A percentile compares a stretch with the other conserved stretches of the same genome.
These are phyloP conservation scores for Trichomonascaceae sp. DNA, from an alignment of 1,139 yeast species.

Conservation along the genomic window DNA sequence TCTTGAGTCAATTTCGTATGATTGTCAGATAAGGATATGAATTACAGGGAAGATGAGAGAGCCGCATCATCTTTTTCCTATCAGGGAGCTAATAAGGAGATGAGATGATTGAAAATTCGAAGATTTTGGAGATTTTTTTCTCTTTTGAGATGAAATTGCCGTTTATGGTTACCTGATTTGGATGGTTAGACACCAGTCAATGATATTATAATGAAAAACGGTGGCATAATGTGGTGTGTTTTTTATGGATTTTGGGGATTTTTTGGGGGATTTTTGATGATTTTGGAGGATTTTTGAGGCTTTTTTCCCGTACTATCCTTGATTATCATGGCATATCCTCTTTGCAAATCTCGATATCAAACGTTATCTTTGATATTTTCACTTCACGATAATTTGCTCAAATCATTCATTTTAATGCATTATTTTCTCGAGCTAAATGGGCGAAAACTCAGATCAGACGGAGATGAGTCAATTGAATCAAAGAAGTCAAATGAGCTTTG, in stretches of 20 bases:
- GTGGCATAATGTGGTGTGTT: no score
- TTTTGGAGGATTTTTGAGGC: no score
- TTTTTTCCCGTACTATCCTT: no score
- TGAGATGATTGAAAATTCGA: neutral
- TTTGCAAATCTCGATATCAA: no score
- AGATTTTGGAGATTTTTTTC: no score
- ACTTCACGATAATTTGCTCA: neutral
- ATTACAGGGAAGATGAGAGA: no score
- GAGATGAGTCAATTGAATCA: neutral
- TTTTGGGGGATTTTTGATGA: no score
- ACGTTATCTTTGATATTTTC: neutral
- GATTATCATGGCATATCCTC: no score
- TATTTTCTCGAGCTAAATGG: neutral
- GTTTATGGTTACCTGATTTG: neutral
- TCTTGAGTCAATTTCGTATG: neutral
- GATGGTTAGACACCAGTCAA: neutral
- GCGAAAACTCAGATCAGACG: neutral
- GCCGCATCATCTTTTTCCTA: neutral
- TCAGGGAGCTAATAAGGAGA: neutral
- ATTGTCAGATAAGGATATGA: neutral
- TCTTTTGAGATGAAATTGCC: neutral
- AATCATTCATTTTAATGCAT: neutral
- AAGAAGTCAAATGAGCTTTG: no score
- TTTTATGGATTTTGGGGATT: no score
- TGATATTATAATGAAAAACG: no score